Evolutionary conservation across 495 filamentous ascomycete genomes (phyloP).

Genomic region (Xylaria flabelliformis): DNA sequence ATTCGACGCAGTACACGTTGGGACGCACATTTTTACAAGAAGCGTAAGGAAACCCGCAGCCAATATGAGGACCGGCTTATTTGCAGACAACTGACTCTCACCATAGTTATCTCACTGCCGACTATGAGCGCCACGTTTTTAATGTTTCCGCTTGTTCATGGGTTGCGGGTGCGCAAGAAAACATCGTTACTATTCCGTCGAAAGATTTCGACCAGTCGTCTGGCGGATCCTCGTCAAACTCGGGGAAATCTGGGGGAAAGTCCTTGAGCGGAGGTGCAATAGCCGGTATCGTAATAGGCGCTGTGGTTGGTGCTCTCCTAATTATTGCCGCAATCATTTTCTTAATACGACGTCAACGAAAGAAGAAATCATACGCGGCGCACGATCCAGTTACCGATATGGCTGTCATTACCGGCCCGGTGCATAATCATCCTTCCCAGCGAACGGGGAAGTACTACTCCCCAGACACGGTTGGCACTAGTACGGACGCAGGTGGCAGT

Average conservation of each 20-base stretch:
- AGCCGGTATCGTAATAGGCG: slow-evolving; percentile 45
- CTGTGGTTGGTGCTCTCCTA: slow-evolving; percentile 32
- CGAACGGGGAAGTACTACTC: slow-evolving; percentile 31
- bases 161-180: slow-evolving; percentile 40
- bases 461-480: slow-evolving; percentile 24
- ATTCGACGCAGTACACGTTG: slow-evolving; percentile 60
- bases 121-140: slow-evolving; percentile 56
- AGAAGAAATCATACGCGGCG: slow-evolving; percentile 29
- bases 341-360: slow-evolving; percentile 37
- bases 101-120: slow-evolving; percentile 51
- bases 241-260: slow-evolving; percentile 1
- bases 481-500: slow-evolving; percentile 12
- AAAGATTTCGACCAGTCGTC: slow-evolving; percentile 23
- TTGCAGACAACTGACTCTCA: neutral
- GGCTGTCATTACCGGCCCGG: slow-evolving; percentile 33
- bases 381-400: slow-evolving; percentile 30
- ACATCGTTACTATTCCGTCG: slow-evolving; percentile 44
- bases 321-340: slow-evolving; percentile 30
- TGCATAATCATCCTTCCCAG: slow-evolving; percentile 31
- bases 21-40: slow-evolving; percentile 65
- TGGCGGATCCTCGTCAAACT: neutral
- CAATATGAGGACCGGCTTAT: neutral
- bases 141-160: slow-evolving; percentile 52
- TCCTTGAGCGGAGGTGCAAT: slow-evolving; percentile 42
- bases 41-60: slow-evolving; percentile 40